Conservation (phyloP, 2,329 filamentous ascomycete genomes). For the Penicillium sp. region DNA sequence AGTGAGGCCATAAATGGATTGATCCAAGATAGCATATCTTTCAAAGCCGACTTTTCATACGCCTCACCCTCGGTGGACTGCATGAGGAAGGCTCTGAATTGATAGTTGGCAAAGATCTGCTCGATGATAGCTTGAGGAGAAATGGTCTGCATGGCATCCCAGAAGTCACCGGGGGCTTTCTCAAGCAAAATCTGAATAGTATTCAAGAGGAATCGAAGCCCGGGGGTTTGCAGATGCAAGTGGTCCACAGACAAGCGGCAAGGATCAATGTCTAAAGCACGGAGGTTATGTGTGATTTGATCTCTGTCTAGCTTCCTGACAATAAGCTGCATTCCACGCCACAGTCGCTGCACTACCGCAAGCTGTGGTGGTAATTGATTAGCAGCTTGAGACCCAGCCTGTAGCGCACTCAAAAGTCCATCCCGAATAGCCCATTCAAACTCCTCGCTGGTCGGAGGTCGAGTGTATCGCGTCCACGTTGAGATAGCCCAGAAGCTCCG, state of each 20-base stretch:
- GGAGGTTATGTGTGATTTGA: conserved; percentile 77
- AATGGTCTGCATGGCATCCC: conserved; percentile 84
- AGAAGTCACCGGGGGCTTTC: conserved; percentile 80
- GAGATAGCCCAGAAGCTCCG: conserved; percentile 71
- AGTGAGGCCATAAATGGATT: conserved; percentile 78
- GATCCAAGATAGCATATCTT: conserved; percentile 76
- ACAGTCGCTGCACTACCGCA: conserved; percentile 72
- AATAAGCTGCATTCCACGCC: conserved; percentile 77
- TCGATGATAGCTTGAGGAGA: conserved; percentile 83
- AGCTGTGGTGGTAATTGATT: conserved; percentile 57
- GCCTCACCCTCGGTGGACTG: conserved; percentile 60
- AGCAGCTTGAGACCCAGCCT: conserved; percentile 64
- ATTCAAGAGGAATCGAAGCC: conserved; percentile 72
- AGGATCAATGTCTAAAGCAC: conserved; percentile 76
- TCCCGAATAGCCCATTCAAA: conserved; percentile 89
- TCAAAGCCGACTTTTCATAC: conserved; percentile 62
- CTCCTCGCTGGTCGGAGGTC: conserved; percentile 70
- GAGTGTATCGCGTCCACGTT: conserved; percentile 70
- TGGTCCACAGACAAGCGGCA: conserved; percentile 67
- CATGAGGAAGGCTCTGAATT: conserved; percentile 63
- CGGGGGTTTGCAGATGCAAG: conserved; percentile 66
- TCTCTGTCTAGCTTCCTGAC: conserved; percentile 74
- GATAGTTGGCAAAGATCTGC: conserved; percentile 76
- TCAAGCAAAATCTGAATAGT: conserved; percentile 73
- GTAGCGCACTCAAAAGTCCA: conserved; percentile 71